A percentile compares a stretch with the other conserved stretches of the same genome.
phyloP scores from a whole-genome alignment of 2,329 filamentous ascomycete species.

The Alternaria triticina region DNA sequence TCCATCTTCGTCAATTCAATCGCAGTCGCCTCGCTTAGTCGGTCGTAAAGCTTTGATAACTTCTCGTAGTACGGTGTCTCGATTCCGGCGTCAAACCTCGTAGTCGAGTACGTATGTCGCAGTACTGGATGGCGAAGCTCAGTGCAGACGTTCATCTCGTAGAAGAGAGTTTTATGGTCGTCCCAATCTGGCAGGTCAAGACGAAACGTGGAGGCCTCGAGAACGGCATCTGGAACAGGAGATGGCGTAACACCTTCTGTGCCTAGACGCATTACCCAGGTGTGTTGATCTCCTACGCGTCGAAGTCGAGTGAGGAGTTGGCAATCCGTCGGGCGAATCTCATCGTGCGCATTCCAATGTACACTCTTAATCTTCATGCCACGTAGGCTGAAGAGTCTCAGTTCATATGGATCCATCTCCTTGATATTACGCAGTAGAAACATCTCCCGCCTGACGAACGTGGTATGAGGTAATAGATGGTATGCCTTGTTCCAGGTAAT shows the following conservation, averaged over 20 bases:
- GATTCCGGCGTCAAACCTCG: background rate
- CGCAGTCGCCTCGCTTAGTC: background rate
- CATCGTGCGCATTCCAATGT: background rate
- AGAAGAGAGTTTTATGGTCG: background rate
- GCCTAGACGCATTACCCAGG: background rate
- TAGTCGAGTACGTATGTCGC: background rate
- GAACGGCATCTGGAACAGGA: background rate
- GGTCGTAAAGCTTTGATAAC: background rate
- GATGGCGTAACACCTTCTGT: background rate
- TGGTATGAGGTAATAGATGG: background rate
- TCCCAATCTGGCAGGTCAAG: background rate
- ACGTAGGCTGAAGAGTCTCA: background rate
- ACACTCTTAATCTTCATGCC: background rate
- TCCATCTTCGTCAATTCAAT: background rate
- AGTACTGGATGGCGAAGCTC: background rate
- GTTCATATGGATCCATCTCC: background rate
- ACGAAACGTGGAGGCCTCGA: background rate
- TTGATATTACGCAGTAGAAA: background rate
- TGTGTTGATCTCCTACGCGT: slow-evolving; percentile 9
- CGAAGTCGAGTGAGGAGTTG: background rate
- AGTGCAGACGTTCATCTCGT: background rate
- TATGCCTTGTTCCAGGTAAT: slow-evolving; percentile 15
- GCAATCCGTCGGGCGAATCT: background rate
- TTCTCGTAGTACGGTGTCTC: background rate
- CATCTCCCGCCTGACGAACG: background rate